A percentile compares a stretch with the other conserved stretches of the same genome.
These are phyloP conservation scores for Lipomyces spencermartinsiae DNA, from an alignment of 805 yeast species.

Conservation along the genomic window DNA sequence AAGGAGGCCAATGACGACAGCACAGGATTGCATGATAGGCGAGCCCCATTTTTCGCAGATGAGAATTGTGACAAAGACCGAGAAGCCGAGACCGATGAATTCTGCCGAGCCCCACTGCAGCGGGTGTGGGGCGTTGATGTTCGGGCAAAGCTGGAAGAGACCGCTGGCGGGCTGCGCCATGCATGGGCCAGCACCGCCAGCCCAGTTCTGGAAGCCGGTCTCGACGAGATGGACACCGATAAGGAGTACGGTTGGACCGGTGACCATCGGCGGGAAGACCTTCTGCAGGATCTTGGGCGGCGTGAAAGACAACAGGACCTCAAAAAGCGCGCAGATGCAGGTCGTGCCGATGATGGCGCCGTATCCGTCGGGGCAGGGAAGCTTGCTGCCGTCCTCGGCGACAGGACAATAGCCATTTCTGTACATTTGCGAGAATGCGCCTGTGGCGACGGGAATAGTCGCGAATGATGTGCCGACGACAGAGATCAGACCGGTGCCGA, in stretches of 20 bases:
- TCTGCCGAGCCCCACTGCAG: constrained; percentile 85
- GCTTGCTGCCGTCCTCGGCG: constrained; percentile 65
- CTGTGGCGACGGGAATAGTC: constrained; percentile 78
- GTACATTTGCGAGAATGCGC: constrained; percentile 84
- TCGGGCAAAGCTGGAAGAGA: constrained; percentile 55
- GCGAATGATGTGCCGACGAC: constrained; percentile 93
- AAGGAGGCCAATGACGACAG: constrained; percentile 82
- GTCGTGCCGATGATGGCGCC: constrained; percentile 87
- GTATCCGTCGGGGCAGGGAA: constrained; percentile 89
- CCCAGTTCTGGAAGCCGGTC: constrained; percentile 83
- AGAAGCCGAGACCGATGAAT: constrained; percentile 85
- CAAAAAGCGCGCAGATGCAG: constrained; percentile 75
- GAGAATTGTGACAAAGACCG: constrained; percentile 75
- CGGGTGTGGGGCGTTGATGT: constrained; percentile 58
- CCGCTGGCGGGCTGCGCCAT: constrained; percentile 50
- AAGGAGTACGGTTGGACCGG: constrained; percentile 89
- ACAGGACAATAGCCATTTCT: constrained; percentile 67
- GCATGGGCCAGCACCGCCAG: constrained; percentile 74
- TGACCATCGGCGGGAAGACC: constrained; percentile 86
- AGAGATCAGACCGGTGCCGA: constrained; percentile 88
- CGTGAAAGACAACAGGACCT: constrained; percentile 72
- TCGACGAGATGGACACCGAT: constrained; percentile 75
- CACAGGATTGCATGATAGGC: constrained; percentile 93
- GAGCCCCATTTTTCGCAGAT: constrained; percentile 87
- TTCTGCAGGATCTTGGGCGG: constrained; percentile 75